Conservation (phyloP, 352 stramenopile species). For the Blastocystis sp. region DNA sequence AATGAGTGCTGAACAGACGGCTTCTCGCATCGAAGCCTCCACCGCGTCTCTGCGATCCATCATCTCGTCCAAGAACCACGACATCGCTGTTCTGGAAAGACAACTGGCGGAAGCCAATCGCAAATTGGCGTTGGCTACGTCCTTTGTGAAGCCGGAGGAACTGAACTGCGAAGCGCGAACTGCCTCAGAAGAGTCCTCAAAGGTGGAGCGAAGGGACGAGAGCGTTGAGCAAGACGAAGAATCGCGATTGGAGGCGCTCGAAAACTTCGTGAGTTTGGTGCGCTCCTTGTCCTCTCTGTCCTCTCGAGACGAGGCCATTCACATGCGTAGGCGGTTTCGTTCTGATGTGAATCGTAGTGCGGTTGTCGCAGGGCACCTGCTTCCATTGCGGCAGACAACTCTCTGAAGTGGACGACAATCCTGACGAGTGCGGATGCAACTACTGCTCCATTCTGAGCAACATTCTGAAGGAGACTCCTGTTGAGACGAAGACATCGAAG, state of each 20-base stretch:
- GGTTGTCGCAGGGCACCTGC: neutral
- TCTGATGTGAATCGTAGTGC: constrained; percentile 11
- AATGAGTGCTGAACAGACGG: neutral
- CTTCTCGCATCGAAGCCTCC: neutral
- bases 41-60: constrained; percentile 22
- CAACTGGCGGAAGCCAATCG: constrained; percentile 3
- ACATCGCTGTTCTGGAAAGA: constrained; percentile 35
- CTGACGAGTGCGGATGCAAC: neutral
- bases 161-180: neutral
- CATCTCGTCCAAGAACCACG: constrained; percentile 60
- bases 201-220: neutral
- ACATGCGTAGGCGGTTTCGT: neutral
- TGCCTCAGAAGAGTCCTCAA: neutral
- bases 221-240: constrained; percentile 38
- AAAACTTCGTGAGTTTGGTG: constrained; percentile 36
- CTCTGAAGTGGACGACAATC: neutral
- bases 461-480: constrained; percentile 31
- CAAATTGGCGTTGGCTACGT: neutral
- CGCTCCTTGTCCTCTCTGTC: neutral
- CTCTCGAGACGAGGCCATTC: neutral
- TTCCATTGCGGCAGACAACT: constrained; percentile 54
- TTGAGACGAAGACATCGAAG: constrained; percentile 12
- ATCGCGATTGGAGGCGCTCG: constrained; percentile 15
- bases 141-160: neutral
- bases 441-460: constrained; percentile 60